These are phyloP conservation scores for Trichoderma atroviride DNA, from an alignment of 2,329 filamentous ascomycete genomes.

Conservation along the genomic window DNA sequence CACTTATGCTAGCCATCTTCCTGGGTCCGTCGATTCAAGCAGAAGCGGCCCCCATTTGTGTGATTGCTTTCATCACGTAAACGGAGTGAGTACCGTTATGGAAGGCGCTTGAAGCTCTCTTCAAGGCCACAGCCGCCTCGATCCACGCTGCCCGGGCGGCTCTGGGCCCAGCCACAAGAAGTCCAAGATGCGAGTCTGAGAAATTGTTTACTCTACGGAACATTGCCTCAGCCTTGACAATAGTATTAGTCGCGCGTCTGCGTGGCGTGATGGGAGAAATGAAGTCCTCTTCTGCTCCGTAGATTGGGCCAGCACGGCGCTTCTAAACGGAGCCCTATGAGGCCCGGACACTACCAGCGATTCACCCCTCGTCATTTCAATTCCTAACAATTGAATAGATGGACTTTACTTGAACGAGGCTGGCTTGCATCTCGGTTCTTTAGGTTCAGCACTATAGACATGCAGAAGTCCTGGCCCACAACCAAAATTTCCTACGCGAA, in stretches of 20 bases:
- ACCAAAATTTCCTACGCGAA: neutral
- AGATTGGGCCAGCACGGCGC: constrained; percentile 2
- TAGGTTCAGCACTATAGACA: neutral
- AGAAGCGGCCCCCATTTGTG: neutral
- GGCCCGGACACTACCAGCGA: neutral
- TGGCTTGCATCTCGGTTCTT: neutral
- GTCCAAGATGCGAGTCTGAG: constrained; percentile 4
- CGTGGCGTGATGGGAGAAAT: constrained; percentile 20
- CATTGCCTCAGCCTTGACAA: neutral
- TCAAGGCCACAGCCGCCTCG: constrained; percentile 2
- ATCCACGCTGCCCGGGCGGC: constrained; percentile 1
- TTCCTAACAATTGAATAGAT: neutral
- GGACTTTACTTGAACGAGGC: neutral
- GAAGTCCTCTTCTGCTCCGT: constrained; percentile 3
- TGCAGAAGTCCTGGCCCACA: constrained; percentile 1
- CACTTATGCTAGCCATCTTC: neutral
- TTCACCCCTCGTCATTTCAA: neutral
- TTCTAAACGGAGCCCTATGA: constrained; percentile 13
- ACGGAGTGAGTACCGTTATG: neutral
- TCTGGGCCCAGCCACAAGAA: constrained; percentile 8
- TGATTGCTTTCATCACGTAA: neutral
- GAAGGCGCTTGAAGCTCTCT: neutral
- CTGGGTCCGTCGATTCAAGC: neutral
- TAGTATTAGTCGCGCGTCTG: constrained; percentile 11
- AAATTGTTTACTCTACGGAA: neutral